Base-by-base conservation (phyloP, 129 eudicot species). In the Chrysanthemum lavandulifolium region DNA sequence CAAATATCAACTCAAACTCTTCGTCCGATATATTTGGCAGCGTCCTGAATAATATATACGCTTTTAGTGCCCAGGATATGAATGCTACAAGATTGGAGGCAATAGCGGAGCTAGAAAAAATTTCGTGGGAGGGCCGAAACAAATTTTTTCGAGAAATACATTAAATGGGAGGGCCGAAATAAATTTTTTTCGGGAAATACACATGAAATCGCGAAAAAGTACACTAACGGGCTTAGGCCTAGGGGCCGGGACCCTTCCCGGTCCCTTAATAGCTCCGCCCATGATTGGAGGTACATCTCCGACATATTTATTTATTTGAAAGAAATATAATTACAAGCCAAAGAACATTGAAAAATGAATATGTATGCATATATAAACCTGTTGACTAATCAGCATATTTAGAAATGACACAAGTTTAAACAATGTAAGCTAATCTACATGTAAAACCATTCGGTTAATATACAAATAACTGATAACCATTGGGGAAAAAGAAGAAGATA, bases 21-120 rank as follows among this genome's bases (percentile, higher is more conserved):
- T 95, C 99, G 65, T 80, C 62, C 53, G 99, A 95, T 78, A 86
- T 95, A 70, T 90, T 86, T 67, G 99, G 99, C 83, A 95, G 70
- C 16, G 97, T 84, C 94, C 99, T 91, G 76, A 16, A 83, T 13
- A 61, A 12, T 67, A 55, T 21, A 31, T 69, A 11, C 50, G 6
- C 4, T 73, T 79, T 58, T 73, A 73, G 68, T 63, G 49, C 51
- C 36, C 60, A 45, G 0, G 62, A 74, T 6, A 40, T 52, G 29
- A 45, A 72, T 15, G 54, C 9, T 43, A 61, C 15, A 69, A 63
- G 27, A 67, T 63, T 6, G 45, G 36, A 50, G 19, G 23, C 40
- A 19, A 19, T 19, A 19, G 21, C 21, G 21, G 21, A 19, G 21
- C 21, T 19, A 19, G 21, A 19, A 19, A 19, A 19, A 19, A 19